Base-by-base conservation (phyloP, 1,139 yeast species). In the Suhomyces anneliseae region DNA sequence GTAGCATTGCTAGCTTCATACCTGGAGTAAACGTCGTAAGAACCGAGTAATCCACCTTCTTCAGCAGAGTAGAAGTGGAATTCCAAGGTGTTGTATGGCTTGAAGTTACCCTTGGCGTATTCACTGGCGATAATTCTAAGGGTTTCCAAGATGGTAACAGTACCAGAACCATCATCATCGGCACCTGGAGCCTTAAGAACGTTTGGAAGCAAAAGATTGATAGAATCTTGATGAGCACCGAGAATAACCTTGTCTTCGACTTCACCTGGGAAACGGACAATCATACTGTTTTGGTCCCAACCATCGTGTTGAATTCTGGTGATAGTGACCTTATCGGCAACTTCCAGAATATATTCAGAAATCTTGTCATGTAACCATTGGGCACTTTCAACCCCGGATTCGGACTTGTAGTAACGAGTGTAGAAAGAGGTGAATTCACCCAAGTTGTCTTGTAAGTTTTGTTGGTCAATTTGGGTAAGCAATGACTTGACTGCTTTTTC, bases 1-100 rank as follows among this genome's bases (percentile, higher is more conserved):
- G 76, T 72, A 48, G 71, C 76, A 36, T 73, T 72, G 2, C 67
- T 56, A 9, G 64, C 59, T 26, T 75, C 65, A 60, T 87, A 87
- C 31, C 73, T 68, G 15, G 79, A 68, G 64, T 88, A 88, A 9
- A 92, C 81, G 51, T 89, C 96, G 54, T 82, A 79, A 5, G 97
- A 89, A 0, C 99, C 99, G 46, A 89, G 73, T 48, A 90, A 72
- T 0, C 98, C 98, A 50, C 90, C 92, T 72, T 92, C 99, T 70
- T 92, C 98, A 2, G 96, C 98, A 37, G 96, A 82, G 67, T 90
- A 92, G 76, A 90, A 93, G 66, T 92, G 98, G 72, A 93, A 90
- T 64, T 92, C 96, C 29, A 92, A 68, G 0, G 96, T 82, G 65
- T 90, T 88, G 49, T 77, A 70, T 4, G 93, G 92, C 48, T 66